Base-by-base conservation (phyloP, 23 red algal species). In the Cyanidioschyzon merolae region DNA sequence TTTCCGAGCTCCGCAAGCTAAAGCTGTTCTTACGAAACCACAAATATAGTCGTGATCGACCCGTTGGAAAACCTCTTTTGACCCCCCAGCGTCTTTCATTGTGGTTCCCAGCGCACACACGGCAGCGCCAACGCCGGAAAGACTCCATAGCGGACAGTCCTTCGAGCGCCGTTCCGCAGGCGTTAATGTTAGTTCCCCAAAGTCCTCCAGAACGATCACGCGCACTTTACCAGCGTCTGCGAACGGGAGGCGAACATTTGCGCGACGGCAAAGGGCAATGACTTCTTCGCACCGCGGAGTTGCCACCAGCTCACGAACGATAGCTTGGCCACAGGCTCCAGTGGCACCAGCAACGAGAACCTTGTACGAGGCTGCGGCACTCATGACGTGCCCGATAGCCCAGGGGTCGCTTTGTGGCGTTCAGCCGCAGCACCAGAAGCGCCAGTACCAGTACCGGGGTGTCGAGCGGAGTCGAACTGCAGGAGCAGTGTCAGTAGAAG, bases 1-100 rank as follows among this genome's bases (percentile, higher is more conserved):
- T 71, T 27, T 7, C 29, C 63, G 63, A 7, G 63, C 63, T 3
- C 63, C 63, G 7, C n/a, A 25, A 7, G 16, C 63, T 7, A 71
- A 7, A 25, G 63, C 63, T 35, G 63, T 35, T 32, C 29, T 25
- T 3, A 71, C 63, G 30, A 71, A 71, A 3, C n/a, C 63, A 27
- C 63, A 71, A 7, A 71, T 27, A 35, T 71, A 71, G 63, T 71
- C 63, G 63, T 71, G 32, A 27, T 71, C 63, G 12, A 71, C 63
- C 12, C 63, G 63, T 7, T 27, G 63, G 30, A 71, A 71, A 7
- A 27, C 63, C 63, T 71, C 63, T 35, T 35, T 7, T 7, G 63
- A 71, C 3, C 63, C 63, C 12, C 63, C 63, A 25, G 63, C 21
- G n/a, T 71, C 63, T 71, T 71, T 71, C 63, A 71, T 71, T 7